A percentile compares a stretch with the other conserved stretches of the same genome.
Evolutionary conservation across 192 early-diverging fungal genomes (phyloP).

Genomic region (Podila verticillata): DNA sequence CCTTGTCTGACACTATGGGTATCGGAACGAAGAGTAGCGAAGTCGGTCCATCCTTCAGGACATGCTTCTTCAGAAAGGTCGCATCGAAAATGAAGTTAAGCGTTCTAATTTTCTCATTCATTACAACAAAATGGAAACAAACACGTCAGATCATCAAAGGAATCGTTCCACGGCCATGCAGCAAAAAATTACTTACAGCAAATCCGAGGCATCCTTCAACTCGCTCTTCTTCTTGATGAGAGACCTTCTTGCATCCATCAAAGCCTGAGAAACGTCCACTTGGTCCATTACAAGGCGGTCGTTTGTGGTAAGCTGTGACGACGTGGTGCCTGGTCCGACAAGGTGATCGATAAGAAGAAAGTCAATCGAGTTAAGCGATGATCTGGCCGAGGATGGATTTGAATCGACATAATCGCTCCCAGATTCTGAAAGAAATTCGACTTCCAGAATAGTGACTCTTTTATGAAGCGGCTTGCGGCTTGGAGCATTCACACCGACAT

Average conservation of each 20-base stretch:
- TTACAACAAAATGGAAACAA: not conserved
- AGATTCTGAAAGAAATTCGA: constrained; percentile 1
- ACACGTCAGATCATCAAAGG: not conserved
- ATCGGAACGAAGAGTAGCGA: constrained; percentile 1
- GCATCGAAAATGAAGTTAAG: constrained; percentile 6
- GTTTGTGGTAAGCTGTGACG: constrained; percentile 1
- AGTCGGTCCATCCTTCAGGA: not conserved
- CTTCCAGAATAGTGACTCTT: constrained; percentile 3
- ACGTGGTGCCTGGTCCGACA: constrained; percentile 2
- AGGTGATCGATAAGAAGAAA: constrained; percentile 2
- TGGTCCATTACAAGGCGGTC: not conserved
- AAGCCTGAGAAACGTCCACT: not conserved
- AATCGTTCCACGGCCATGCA: not conserved
- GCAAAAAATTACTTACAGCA: constrained; percentile 5
- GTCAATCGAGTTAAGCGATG: constrained; percentile 6
- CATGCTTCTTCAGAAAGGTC: constrained; percentile 4
- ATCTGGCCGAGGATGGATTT: not conserved
- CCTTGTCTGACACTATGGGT: not conserved
- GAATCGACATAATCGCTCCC: constrained; percentile 3
- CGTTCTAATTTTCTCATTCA: not conserved
- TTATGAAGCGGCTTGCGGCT: too few species aligned
- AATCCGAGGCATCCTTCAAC: constrained; percentile 3
- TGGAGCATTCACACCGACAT: too few species aligned
- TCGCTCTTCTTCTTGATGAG: constrained; percentile 5
- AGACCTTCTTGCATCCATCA: constrained; percentile 1